Base-by-base conservation (phyloP, 1,284 basidiomycete genomes). In the Wallemia mellicola region DNA sequence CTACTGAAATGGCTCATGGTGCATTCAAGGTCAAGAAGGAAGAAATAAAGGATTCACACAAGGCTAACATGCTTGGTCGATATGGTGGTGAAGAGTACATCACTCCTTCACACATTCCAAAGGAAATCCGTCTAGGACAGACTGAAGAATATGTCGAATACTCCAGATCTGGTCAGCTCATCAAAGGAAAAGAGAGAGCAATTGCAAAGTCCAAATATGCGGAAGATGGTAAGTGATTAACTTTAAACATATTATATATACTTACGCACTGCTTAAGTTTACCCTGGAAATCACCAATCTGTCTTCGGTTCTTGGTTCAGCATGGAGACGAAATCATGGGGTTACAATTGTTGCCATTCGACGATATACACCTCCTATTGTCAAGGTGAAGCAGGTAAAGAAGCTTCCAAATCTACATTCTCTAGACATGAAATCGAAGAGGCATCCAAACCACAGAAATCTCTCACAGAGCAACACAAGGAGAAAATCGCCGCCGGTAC, bases 131-230 rank as follows among this genome's bases (percentile, higher is more conserved):
- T 33, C 79, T 81, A 62, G 94, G 94, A 0, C 92, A 96, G 72
- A 92, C 89, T 28, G 94, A 98, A 70, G 79, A 91, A 63, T 99
- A 99, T 64, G 85, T 96, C 57, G 94, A 99, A 72, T 99, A 96
- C 71, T 92, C 87, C 60, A 76, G 87, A 61, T 79, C 85, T 2
- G 94, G 94, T 24, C 81, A 86, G 68, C 75, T 96, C 60, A 77
- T 96, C 65, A 89, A 86, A 71, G 92, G 94, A n/a, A 78, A 79
- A 63, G 89, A 95, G 71, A 76, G 79, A 59, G 84, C 80, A 0
- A 86, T 84, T 69, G 78, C 79, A 17, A 77, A 77, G 65, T 91
- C 86, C 48, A 95, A 94, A 70, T 98, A 96, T 71, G 80, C 83
- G 22, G 92, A 95, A 71, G 91, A 95, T 77, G 80, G 85, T 86